Evolutionary conservation across 108 stramenopile species (phyloP), one percentile per base, ranked within the genome.

Genomic region (Ochromonas danica): DNA sequence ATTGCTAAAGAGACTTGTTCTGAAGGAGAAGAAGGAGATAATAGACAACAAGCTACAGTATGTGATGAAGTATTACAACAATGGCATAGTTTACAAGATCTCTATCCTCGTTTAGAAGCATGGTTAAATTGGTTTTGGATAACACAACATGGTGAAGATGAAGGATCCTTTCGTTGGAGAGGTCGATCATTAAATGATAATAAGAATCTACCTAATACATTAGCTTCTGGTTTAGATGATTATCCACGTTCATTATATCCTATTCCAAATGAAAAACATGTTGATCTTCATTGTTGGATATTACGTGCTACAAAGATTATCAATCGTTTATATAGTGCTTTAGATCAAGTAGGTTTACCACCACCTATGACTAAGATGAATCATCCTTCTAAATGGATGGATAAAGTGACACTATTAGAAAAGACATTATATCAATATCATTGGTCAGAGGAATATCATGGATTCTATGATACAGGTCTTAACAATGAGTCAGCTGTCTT

Each of bases 151-250:
- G 78, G 62, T 30, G 62, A 67, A 0, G 33, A 30, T 0, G 43
- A 6, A 0, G 62, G 79, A 27, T 42, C 67, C 10, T 80, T 80
- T 0, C 85, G 84, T 78, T 85, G 85, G 85, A 60, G 83, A 31
- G 85, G 85, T 10, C 77, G 85, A 31, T 81, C 71, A 17, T 39
- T 40, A 6, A 72, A 41, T 43, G 81, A 85, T 39, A 78, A 61
- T 1, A 80, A 81, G 39, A 82, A 83, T 39, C 79, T 83, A 31
- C 78, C 86, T 35, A 84, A 81, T 14, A 87, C 86, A 22, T 71
- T 87, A 39, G 81, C 86, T 17, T 87, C 86, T 1, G 86, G 86
- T 0, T 71, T 87, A 25, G 86, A 87, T 41, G 86, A 87, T 80
- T 87, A 77, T 45, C 86, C 86, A 0, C 62, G 86, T n/a, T 82